A percentile compares a stretch with the other conserved stretches of the same genome.
phyloP scores from a whole-genome alignment of 2,329 filamentous ascomycete genomes.

The Aureobasidium sp. region DNA sequence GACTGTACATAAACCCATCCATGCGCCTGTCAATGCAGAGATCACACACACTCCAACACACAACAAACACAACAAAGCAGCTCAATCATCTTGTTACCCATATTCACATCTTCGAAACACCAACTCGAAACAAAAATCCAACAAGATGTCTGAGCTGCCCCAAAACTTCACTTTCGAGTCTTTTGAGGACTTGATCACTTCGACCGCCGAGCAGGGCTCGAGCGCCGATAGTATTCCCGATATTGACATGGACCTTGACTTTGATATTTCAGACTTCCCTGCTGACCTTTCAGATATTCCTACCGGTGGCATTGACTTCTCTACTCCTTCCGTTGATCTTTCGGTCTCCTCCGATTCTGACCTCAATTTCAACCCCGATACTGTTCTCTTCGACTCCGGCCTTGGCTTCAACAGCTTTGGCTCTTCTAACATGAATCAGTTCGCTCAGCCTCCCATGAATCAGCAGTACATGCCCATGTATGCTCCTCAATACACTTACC shows the following conservation, averaged over 20 bases:
- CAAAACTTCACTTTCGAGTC: neutral
- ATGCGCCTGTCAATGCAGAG: neutral
- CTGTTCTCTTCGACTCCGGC: neutral
- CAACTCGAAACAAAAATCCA: neutral
- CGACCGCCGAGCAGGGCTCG: neutral
- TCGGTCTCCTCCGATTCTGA: neutral
- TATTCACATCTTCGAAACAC: neutral
- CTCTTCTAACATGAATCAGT: neutral
- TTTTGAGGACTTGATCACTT: neutral
- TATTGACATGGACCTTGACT: neutral
- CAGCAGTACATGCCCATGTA: neutral
- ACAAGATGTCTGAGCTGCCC: slow-evolving; percentile 1
- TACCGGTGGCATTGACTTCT: neutral
- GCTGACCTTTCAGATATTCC: neutral
- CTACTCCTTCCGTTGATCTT: neutral
- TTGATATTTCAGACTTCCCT: neutral
- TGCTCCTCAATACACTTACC: neutral
- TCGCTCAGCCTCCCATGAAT: neutral
- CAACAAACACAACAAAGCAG: neutral
- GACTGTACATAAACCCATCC: neutral
- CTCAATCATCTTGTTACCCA: neutral
- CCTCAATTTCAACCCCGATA: neutral
- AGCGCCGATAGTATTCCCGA: neutral
- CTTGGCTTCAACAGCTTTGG: neutral
- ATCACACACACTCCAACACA: neutral